These are phyloP conservation scores for Mortierella sp. DNA, from an alignment of 371 early-diverging fungal genomes.

Conservation along the genomic window DNA sequence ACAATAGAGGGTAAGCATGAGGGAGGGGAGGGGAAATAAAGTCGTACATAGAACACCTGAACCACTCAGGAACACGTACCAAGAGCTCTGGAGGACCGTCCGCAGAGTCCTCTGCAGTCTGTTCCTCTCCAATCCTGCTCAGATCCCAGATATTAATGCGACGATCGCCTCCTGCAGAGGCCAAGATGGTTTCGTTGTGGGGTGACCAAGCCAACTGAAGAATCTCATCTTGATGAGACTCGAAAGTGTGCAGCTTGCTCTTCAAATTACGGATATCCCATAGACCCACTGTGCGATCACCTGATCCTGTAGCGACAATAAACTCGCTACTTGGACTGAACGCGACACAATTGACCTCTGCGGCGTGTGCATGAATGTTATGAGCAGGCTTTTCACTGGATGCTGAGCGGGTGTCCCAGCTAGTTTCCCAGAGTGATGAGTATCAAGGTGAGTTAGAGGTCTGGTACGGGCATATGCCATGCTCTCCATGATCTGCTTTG, in stretches of 20 bases:
- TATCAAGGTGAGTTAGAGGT: neutral
- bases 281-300: slow-evolving; percentile 92
- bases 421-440: slow-evolving; percentile 34
- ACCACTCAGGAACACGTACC: slow-evolving; percentile 56
- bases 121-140: slow-evolving; percentile 92
- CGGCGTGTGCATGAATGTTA: slow-evolving; percentile 85
- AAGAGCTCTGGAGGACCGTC: slow-evolving; percentile 99
- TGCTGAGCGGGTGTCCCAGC: slow-evolving; percentile 76
- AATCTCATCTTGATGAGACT: slow-evolving; percentile 93
- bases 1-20: neutral
- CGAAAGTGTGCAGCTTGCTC: slow-evolving; percentile 83
- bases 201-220: slow-evolving; percentile 97
- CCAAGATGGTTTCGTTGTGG: slow-evolving; percentile 89
- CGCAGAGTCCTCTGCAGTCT: slow-evolving; percentile 95
- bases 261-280: slow-evolving; percentile 97
- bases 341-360: slow-evolving; percentile 93
- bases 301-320: slow-evolving; percentile 95
- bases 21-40: too few relatives aligned
- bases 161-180: slow-evolving; percentile 92
- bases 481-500: neutral
- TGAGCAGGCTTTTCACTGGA: slow-evolving; percentile 69
- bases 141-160: slow-evolving; percentile 98
- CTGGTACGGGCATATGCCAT: too few relatives aligned
- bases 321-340: slow-evolving; percentile 91
- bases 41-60: too few relatives aligned